These are phyloP conservation scores for Zea mays DNA, from an alignment of 176 grass and related monocot species.

Conservation along the genomic window Zm-B73-REFERENCE-NAM-5.0 NC_050100.1:209786501-209787000, in stretches of 20 bases:
- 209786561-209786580: constrained; percentile 76
- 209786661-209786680: too few relatives aligned
- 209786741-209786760: too few relatives aligned
- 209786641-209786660: too few relatives aligned
- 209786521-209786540: constrained; percentile 30
- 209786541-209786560: constrained; percentile 70
- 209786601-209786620: constrained; percentile 63
- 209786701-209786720: too few relatives aligned
- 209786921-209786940: constrained; percentile 44
- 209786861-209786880: constrained; percentile 54
- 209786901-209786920: constrained; percentile 45
- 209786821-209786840: constrained; percentile 49
- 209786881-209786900: constrained; percentile 57
- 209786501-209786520: constrained; percentile 88
- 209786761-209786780: too few relatives aligned
- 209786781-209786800: constrained; percentile 43
- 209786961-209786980: too few relatives aligned
- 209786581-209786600: constrained; percentile 76
- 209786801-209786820: constrained; percentile 54
- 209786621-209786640: constrained; percentile 70
- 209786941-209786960: too few relatives aligned
- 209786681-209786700: too few relatives aligned
- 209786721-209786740: too few relatives aligned
- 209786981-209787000: too few relatives aligned
- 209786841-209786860: constrained; percentile 82